phyloP scores from a whole-genome alignment of 2,329 filamentous ascomycete species.

The Xylaria polymorpha region DNA sequence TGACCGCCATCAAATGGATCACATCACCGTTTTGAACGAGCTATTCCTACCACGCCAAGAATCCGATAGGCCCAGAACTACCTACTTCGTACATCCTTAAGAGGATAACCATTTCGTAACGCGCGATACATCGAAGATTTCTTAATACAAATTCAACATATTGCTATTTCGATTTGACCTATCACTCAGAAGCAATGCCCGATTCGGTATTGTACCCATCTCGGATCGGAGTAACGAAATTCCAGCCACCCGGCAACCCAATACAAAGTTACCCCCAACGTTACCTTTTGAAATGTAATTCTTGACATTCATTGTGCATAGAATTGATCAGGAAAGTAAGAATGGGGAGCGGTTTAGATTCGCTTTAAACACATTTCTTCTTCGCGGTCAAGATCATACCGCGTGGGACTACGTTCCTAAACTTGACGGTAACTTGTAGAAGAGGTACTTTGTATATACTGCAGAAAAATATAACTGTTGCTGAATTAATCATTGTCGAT shows the following conservation, averaged over 20 bases:
- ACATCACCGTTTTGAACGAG: not conserved
- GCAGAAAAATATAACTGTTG: not conserved
- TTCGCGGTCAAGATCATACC: not conserved
- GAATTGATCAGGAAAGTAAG: not conserved
- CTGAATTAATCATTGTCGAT: not conserved
- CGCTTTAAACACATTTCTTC: not conserved
- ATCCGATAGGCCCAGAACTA: not conserved
- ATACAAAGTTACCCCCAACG: not conserved
- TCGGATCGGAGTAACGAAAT: slow-evolving; percentile 18
- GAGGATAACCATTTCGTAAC: not conserved
- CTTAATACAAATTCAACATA: not conserved
- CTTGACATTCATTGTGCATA: not conserved
- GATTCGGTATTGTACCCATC: slow-evolving; percentile 1
- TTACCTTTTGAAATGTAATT: not conserved
- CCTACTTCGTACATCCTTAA: not conserved
- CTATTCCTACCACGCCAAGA: not conserved
- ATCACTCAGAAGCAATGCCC: not conserved
- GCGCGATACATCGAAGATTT: not conserved
- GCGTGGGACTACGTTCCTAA: too few species aligned
- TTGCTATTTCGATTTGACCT: not conserved
- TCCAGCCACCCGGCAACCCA: slow-evolving; percentile 3
- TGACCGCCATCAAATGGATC: not conserved
- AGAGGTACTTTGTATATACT: not conserved
- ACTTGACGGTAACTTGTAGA: not conserved
- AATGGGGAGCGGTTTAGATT: not conserved